phyloP scores from a whole-genome alignment of 345 rosid genomes.

The Heritiera littoralis region DNA sequence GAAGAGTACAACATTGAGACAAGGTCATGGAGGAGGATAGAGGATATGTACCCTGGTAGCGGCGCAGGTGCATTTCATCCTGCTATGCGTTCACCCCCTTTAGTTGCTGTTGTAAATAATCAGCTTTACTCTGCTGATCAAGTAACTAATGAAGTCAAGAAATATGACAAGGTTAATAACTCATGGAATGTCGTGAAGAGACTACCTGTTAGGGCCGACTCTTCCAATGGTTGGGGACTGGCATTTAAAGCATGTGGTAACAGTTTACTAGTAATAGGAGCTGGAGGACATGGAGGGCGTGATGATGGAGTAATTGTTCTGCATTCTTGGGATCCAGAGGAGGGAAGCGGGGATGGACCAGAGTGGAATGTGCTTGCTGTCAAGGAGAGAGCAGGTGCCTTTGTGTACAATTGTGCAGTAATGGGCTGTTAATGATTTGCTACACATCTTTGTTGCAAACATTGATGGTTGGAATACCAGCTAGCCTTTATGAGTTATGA shows the following conservation, averaged over 20 bases:
- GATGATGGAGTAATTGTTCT: constrained; percentile 40
- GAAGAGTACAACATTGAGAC: constrained; percentile 48
- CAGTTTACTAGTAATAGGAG: constrained; percentile 40
- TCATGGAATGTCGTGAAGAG: constrained; percentile 41
- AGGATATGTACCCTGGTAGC: constrained; percentile 38
- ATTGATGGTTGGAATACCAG: not conserved
- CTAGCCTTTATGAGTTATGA: not conserved
- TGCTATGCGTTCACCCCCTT: constrained; percentile 49
- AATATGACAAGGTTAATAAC: constrained; percentile 39
- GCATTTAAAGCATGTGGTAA: constrained; percentile 48
- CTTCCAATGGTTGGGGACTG: constrained; percentile 48
- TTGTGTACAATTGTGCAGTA: constrained; percentile 50
- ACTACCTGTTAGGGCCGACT: constrained; percentile 44
- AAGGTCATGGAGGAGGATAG: constrained; percentile 44
- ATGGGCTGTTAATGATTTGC: constrained; percentile 42
- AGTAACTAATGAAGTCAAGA: constrained; percentile 44
- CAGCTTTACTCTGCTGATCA: constrained; percentile 47
- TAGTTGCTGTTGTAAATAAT: constrained; percentile 48
- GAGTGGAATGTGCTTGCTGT: constrained; percentile 44
- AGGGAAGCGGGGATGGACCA: constrained; percentile 22
- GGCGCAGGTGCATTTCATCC: constrained; percentile 25
- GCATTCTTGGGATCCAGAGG: constrained; percentile 42
- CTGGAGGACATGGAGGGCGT: constrained; percentile 34
- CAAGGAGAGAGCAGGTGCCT: constrained; percentile 41
- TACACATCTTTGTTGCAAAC: constrained; percentile 11